Conservation (phyloP, 2,329 filamentous ascomycete species). For the Stachybotrys chartarum region DNA sequence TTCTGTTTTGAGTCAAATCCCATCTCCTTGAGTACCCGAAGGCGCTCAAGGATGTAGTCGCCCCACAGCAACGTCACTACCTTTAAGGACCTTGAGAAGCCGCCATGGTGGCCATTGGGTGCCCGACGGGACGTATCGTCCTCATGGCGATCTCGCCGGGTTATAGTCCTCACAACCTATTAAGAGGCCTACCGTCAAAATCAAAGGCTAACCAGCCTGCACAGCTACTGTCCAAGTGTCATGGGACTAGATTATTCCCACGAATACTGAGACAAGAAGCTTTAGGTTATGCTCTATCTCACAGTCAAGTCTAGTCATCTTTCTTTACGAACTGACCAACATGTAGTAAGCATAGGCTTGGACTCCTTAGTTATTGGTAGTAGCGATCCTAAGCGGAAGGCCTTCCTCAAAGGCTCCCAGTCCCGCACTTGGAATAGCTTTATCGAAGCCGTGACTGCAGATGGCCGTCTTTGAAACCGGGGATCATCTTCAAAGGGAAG, state of each 20-base stretch:
- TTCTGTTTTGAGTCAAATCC: too few relatives aligned
- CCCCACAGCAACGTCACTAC: too few relatives aligned
- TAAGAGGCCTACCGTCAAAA: background rate
- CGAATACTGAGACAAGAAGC: background rate
- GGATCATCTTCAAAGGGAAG: conserved; percentile 7
- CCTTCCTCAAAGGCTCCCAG: conserved; percentile 4
- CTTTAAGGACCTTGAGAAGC: too few relatives aligned
- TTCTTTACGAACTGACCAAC: background rate
- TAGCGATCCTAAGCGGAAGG: conserved; percentile 1
- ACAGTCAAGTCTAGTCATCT: background rate
- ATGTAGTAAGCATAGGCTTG: background rate
- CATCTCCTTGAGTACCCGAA: too few relatives aligned
- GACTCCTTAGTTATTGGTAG: conserved; percentile 4
- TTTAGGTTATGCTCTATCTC: background rate
- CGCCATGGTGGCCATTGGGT: too few relatives aligned
- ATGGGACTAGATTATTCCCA: background rate
- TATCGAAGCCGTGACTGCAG: conserved; percentile 4
- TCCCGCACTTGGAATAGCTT: conserved; percentile 4
- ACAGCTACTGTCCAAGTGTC: background rate
- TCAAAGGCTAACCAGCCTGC: background rate
- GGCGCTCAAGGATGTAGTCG: too few relatives aligned
- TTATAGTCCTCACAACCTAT: too few relatives aligned
- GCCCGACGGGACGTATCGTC: too few relatives aligned
- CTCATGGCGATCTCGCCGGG: too few relatives aligned
- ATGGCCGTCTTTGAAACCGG: background rate